These are phyloP conservation scores for Colletotrichum noveboracense DNA, from an alignment of 2,329 filamentous ascomycete species.

Conservation along the genomic window DNA sequence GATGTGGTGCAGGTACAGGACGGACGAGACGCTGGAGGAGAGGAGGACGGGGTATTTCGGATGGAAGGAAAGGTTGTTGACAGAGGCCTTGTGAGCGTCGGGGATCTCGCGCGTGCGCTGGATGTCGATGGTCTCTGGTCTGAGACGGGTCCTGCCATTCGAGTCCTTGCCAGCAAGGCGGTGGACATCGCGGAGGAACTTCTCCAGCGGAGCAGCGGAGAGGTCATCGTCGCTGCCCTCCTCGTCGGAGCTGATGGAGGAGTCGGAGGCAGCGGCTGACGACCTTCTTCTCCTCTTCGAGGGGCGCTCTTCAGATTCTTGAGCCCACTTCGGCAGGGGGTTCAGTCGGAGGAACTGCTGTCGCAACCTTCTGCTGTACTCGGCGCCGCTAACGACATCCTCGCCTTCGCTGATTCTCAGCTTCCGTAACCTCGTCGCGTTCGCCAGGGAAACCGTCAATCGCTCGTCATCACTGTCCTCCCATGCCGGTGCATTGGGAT, in stretches of 20 bases:
- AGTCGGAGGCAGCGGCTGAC: conserved; percentile 49
- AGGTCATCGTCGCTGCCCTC: conserved; percentile 64
- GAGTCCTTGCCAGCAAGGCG: conserved; percentile 63
- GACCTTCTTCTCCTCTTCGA: conserved; percentile 57
- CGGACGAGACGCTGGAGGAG: conserved; percentile 84
- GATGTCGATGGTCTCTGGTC: conserved; percentile 89
- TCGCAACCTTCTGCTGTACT: conserved; percentile 82
- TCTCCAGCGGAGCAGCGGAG: conserved; percentile 79
- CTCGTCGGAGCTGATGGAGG: conserved; percentile 37
- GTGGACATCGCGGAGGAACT: conserved; percentile 77
- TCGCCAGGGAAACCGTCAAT: conserved; percentile 80
- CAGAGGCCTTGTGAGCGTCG: conserved; percentile 76
- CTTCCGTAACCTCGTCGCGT: conserved; percentile 79
- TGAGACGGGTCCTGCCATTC: conserved; percentile 67
- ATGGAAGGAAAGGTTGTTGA: conserved; percentile 89
- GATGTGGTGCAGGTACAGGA: conserved; percentile 89
- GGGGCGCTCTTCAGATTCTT: conserved; percentile 53
- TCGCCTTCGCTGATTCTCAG: conserved; percentile 81
- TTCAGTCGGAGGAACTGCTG: conserved; percentile 73
- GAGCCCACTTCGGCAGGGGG: conserved; percentile 66
- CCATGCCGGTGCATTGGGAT: conserved; percentile 70
- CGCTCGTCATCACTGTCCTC: conserved; percentile 96
- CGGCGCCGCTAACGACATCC: conserved; percentile 83
- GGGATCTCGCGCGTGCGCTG: conserved; percentile 87
- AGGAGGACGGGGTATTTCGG: conserved; percentile 86